Conservation (phyloP, 176 grass and related monocot genomes). For the Bromus sterilis region DNA sequence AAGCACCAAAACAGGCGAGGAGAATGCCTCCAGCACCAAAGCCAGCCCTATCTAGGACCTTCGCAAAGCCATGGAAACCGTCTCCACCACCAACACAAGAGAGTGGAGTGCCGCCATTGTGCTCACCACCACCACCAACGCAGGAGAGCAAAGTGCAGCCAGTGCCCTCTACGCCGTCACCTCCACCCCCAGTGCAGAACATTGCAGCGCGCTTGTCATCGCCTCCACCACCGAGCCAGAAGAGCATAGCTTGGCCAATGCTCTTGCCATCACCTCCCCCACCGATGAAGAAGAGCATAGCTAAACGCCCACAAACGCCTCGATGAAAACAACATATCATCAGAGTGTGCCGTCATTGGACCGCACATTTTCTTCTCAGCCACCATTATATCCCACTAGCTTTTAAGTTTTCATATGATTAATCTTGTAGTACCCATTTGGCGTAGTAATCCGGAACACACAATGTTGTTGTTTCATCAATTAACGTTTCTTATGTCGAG, state of each 20-base stretch:
- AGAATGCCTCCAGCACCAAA: background rate
- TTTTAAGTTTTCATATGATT: too few relatives aligned
- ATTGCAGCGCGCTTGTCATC: background rate
- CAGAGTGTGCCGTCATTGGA: too few relatives aligned
- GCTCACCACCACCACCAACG: background rate
- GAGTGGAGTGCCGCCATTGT: background rate
- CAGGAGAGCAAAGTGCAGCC: background rate
- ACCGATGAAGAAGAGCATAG: background rate
- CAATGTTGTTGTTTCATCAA: too few relatives aligned
- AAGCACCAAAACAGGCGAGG: background rate
- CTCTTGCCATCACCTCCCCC: background rate
- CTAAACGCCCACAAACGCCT: too few relatives aligned
- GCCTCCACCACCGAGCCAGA: background rate
- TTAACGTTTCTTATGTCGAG: too few relatives aligned
- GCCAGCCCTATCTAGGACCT: background rate
- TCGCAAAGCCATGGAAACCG: background rate
- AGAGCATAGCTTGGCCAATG: background rate
- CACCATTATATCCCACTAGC: too few relatives aligned
- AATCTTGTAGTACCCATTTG: too few relatives aligned
- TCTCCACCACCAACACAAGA: background rate
- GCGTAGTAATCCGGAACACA: too few relatives aligned
- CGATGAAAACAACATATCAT: too few relatives aligned
- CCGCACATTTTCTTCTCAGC: too few relatives aligned
- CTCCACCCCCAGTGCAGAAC: background rate
- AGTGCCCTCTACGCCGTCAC: background rate